Conservation (phyloP, 768 basidiomycete genomes). For the Phylloporus scabripes region DNA sequence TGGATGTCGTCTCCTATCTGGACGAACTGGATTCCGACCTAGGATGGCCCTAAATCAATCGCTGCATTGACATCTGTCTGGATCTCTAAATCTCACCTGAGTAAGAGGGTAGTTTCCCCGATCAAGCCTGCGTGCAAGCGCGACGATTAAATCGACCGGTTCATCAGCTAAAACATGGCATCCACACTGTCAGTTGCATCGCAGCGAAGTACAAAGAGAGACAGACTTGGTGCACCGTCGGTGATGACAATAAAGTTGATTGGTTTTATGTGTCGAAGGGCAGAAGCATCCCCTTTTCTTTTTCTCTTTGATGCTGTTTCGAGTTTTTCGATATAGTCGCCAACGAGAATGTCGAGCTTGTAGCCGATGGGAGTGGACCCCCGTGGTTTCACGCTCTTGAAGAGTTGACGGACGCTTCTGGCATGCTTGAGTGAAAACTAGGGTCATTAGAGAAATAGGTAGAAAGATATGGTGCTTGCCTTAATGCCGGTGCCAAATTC, state of each 20-base stretch:
- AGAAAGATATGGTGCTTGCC: constrained; percentile 20
- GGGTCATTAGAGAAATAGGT: neutral
- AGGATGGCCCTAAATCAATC: constrained; percentile 8
- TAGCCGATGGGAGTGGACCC: constrained; percentile 45
- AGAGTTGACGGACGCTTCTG: constrained; percentile 36
- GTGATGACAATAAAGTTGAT: constrained; percentile 58
- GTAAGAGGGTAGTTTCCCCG: constrained; percentile 43
- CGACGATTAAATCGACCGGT: constrained; percentile 43
- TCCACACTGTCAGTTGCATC: neutral
- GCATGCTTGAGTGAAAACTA: constrained; percentile 29
- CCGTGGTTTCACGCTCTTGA: constrained; percentile 37
- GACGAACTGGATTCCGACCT: constrained; percentile 69
- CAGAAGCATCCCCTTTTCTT: constrained; percentile 17
- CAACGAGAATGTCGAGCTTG: constrained; percentile 36
- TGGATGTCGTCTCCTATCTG: constrained; percentile 52
- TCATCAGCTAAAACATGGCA: constrained; percentile 40
- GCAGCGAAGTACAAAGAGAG: neutral
- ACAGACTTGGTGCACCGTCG: constrained; percentile 56
- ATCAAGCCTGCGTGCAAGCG: constrained; percentile 47
- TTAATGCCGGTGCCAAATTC: constrained; percentile 33
- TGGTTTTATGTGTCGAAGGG: constrained; percentile 41
- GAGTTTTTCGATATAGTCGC: constrained; percentile 33
- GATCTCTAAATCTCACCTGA: constrained; percentile 36
- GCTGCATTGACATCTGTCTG: neutral
- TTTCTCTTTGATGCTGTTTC: constrained; percentile 28